These are phyloP conservation scores for Malus hybrid DNA, from an alignment of 331 rosid species.

Conservation along the genomic window DNA sequence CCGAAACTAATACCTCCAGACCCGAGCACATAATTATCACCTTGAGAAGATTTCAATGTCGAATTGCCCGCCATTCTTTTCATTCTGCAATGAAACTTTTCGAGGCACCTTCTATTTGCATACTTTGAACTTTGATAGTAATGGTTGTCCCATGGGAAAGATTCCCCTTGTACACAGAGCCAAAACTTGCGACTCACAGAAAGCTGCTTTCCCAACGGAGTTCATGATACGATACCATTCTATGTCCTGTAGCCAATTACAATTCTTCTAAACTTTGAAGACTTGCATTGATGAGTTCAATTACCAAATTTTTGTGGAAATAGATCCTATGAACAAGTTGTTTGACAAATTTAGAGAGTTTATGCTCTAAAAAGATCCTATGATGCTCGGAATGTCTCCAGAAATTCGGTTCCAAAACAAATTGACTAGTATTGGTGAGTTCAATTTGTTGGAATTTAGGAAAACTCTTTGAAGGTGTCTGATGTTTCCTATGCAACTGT, in stretches of 20 bases:
- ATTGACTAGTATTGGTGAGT: not conserved
- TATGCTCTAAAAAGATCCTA: not conserved
- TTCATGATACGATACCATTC: not conserved
- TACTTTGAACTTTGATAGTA: conserved; percentile 2
- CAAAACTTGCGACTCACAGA: conserved; percentile 4
- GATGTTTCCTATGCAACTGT: not conserved
- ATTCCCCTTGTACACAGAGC: conserved; percentile 2
- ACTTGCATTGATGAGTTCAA: no score
- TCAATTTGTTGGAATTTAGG: not conserved
- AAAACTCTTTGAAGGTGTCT: not conserved
- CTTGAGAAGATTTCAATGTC: conserved; percentile 26
- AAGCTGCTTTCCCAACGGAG: not conserved
- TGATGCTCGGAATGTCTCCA: not conserved
- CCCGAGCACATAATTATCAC: conserved; percentile 15
- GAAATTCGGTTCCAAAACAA: not conserved
- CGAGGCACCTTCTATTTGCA: conserved; percentile 1
- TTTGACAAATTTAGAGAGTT: not conserved
- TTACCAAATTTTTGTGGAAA: not conserved
- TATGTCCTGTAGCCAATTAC: not conserved
- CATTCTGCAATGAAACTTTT: conserved; percentile 25
- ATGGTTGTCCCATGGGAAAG: not conserved
- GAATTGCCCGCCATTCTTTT: conserved; percentile 11
- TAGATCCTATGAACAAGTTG: not conserved
- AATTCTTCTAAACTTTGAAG: no score
- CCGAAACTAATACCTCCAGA: conserved; percentile 10